Base-by-base conservation (phyloP, 305 asterid genomes). In the Fraxinus paxiana region DNA sequence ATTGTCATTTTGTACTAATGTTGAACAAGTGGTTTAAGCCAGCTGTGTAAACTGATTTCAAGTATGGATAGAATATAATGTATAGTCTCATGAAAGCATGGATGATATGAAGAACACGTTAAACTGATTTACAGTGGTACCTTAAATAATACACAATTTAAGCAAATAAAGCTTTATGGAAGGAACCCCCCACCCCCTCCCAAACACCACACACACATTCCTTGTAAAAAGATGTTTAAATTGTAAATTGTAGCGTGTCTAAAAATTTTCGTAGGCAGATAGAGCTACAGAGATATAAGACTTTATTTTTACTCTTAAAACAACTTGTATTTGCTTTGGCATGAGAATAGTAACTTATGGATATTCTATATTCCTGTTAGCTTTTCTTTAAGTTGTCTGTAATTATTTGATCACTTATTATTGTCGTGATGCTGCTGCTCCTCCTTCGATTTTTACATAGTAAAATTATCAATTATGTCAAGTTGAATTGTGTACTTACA, bases 401-500 rank as follows among this genome's bases (percentile, higher is more conserved):
- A 26, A 8, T 18, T 2, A 9, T 26, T 24, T 9, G n/a, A 31
- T 26, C 22, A 9, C 34, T 65, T 65, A 12, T 6, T 56, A 56
- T 56, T 56, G 2, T 41, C 13, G 73, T n/a, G 8, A 41, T 75
- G 72, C 63, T 38, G 35, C 59, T 76, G 12, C 48, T 38, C 48
- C 70, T 81, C 28, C 38, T 78, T 56, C 43, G 54, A 20, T 78
- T 80, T 59, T 65, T 73, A 67, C 35, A 69, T 77, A 28, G 28
- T 31, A 31, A 41, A 17, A 34, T 28, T 43, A 4, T 80, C 48
- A 67, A 12, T 73, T 10, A 54, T 75, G 79, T 34, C 81, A 73
- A 81, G 8, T 81, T 82, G 83, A 72, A 72, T 78, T 13, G 12
- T 81, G 41, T 33, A 33, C 37, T 77, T 89, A 51, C 92, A 95